phyloP scores from a whole-genome alignment of 139 green algal genomes.

The Chlorella sorokiniana region DNA sequence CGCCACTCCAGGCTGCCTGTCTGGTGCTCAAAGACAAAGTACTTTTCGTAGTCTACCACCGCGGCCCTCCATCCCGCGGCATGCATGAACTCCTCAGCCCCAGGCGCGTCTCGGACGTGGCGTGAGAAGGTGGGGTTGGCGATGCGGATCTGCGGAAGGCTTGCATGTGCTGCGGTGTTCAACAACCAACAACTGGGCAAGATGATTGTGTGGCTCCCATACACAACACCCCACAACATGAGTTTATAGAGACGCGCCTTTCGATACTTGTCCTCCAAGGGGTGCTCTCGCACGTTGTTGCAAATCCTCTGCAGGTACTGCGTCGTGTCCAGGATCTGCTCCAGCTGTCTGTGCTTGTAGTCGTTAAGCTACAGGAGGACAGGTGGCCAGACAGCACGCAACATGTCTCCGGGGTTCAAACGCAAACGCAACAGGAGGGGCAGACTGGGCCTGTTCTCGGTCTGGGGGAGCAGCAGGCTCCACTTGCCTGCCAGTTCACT shows the following conservation, averaged over 20 bases:
- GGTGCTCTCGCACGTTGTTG: conserved; percentile 54
- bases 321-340: conserved; percentile 35
- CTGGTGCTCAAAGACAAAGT: conserved; percentile 58
- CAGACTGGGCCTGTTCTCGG: background rate
- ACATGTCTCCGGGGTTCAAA: too few relatives aligned
- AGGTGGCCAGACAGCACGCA: background rate
- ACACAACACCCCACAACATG: too few relatives aligned
- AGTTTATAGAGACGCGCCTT: conserved; percentile 15
- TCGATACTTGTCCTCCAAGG: conserved; percentile 57
- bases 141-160: conserved; percentile 20
- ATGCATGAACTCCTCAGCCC: conserved; percentile 59
- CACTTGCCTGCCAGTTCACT: conserved; percentile 24
- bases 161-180: background rate
- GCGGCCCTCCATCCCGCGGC: conserved; percentile 52
- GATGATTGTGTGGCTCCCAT: too few relatives aligned
- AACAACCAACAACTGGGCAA: background rate
- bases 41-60: conserved; percentile 62
- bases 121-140: conserved; percentile 22
- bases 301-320: conserved; percentile 48
- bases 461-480: background rate
- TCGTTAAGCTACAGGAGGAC: conserved; percentile 12
- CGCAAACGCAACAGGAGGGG: too few relatives aligned
- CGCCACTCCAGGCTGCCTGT: conserved; percentile 27
- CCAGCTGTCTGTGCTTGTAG: conserved; percentile 39
- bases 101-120: conserved; percentile 5